Evolutionary conservation across 176 grass and related monocot genomes (phyloP), one percentile per base, ranked within the genome.

Genomic region (Lolium perenne): DNA sequence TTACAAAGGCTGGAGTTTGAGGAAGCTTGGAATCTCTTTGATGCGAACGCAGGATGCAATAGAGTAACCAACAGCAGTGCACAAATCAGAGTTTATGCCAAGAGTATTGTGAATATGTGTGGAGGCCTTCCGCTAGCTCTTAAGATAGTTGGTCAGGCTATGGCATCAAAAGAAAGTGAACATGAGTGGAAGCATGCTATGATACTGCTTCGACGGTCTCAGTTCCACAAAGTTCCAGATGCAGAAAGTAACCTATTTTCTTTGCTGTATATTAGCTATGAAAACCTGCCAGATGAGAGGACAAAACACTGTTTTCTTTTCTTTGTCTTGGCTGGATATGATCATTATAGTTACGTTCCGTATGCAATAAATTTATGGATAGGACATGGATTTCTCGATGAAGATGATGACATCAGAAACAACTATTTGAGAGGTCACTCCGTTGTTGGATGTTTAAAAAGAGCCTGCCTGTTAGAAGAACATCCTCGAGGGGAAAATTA

Each of bases 81-180:
- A 18, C 6, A 76, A 55, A 56, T 76, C 14, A 76, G 50, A 35
- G 0, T 7, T 20, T 53, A 76, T 55, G 74, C 74, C 1, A 0
- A 54, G 25, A 55, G 6, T 3, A 76, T 76, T 35, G 49, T 76
- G 26, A 4, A 55, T 0, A 76, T 11, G 74, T 76, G 74, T 17
- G 25, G 74, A 55, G 74, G 74, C 25, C 48, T 56, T 38, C 74
- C 50, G 4, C 16, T 76, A 2, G 74, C 74, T 55, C 50, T 76
- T 35, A 76, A 76, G 48, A 55, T 76, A 55, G 74, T 76, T 76
- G 74, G 74, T 5, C 74, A 76, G 25, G 49, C 74, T 55, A 76
- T 76, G 49, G 74, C 72, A 53, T 76, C 72, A 10, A 76, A 76
- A 54, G 22, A 32, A 10, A 76, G 21, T 76, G 72, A 53, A 38